These are phyloP conservation scores for Thraustochytrium sp. DNA, from an alignment of 352 stramenopile species.

Conservation along the genomic window DNA sequence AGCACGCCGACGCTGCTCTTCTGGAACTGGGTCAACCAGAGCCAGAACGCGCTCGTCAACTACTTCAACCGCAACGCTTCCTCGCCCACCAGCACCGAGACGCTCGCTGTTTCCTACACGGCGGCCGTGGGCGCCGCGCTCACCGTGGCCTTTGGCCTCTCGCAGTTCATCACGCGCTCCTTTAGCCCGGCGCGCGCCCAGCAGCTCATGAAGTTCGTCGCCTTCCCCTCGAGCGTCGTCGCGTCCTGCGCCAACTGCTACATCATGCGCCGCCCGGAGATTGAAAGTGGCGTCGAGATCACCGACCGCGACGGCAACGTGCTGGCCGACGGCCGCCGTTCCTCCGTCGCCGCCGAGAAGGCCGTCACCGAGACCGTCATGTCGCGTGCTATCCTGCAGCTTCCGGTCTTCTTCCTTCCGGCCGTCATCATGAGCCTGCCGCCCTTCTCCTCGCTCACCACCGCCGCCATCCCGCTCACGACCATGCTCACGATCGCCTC, in stretches of 20 bases:
- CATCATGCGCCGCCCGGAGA: constrained; percentile 64
- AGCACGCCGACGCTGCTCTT: constrained; percentile 58
- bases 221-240: constrained; percentile 61
- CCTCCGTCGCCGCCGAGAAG: constrained; percentile 53
- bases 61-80: constrained; percentile 51
- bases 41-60: constrained; percentile 60
- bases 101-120: constrained; percentile 57
- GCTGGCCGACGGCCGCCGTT: constrained; percentile 49
- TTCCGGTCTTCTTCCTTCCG: constrained; percentile 62
- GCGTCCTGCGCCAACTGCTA: constrained; percentile 65
- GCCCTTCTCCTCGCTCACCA: constrained; percentile 42
- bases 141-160: constrained; percentile 60
- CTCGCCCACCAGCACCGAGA: constrained; percentile 49
- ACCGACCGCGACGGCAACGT: constrained; percentile 50
- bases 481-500: constrained; percentile 59
- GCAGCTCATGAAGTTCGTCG: constrained; percentile 58
- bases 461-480: constrained; percentile 57
- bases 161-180: constrained; percentile 56
- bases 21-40: constrained; percentile 66
- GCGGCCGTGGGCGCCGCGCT: constrained; percentile 59
- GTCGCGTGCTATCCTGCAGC: constrained; percentile 60
- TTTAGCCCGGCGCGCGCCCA: constrained; percentile 45
- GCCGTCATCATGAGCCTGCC: constrained; percentile 53
- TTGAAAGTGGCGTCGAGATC: constrained; percentile 58
- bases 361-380: constrained; percentile 60